Percentiles rank a stretch among this genome's conserved stretches.
Evolutionary conservation across 2,329 filamentous ascomycete genomes (phyloP).

Genomic region (Paramyrothecium sp.): DNA sequence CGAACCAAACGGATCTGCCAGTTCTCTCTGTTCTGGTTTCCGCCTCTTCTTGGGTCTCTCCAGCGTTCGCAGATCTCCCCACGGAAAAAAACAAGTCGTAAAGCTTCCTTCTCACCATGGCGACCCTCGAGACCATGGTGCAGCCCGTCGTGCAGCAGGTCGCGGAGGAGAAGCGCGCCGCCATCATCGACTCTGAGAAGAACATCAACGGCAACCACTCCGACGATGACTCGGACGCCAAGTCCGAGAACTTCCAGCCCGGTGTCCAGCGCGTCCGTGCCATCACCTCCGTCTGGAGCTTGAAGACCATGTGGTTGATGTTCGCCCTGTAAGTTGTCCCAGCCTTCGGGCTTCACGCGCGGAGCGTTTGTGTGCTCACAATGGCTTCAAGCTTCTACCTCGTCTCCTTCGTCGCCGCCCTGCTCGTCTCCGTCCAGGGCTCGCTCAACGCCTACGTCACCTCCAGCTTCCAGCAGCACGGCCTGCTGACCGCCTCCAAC

Average conservation of each 20-base stretch:
- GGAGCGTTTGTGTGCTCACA: not conserved
- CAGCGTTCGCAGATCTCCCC: too few species aligned
- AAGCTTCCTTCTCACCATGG: too few species aligned
- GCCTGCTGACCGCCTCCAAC: constrained; percentile 61
- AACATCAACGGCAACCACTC: not conserved
- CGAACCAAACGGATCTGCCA: not conserved
- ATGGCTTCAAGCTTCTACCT: constrained; percentile 34
- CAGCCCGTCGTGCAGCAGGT: not conserved
- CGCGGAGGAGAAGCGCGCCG: not conserved
- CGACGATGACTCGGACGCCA: not conserved
- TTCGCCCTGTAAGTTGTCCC: constrained; percentile 32
- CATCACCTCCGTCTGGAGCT: constrained; percentile 34
- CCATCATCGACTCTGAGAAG: not conserved
- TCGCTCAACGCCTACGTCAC: constrained; percentile 64
- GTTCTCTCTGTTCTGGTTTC: not conserved
- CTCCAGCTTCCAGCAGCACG: constrained; percentile 63
- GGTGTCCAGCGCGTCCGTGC: constrained; percentile 35
- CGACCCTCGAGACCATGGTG: not conserved
- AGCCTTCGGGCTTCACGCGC: not conserved
- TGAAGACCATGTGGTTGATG: constrained; percentile 30
- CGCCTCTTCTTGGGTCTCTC: too few species aligned
- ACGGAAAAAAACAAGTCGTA: too few species aligned
- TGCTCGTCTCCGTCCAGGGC: constrained; percentile 35
- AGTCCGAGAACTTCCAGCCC: constrained; percentile 21
- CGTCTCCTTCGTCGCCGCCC: constrained; percentile 34